phyloP scores from a whole-genome alignment of 2,329 filamentous ascomycete species.

The Shiraia sp. region DNA sequence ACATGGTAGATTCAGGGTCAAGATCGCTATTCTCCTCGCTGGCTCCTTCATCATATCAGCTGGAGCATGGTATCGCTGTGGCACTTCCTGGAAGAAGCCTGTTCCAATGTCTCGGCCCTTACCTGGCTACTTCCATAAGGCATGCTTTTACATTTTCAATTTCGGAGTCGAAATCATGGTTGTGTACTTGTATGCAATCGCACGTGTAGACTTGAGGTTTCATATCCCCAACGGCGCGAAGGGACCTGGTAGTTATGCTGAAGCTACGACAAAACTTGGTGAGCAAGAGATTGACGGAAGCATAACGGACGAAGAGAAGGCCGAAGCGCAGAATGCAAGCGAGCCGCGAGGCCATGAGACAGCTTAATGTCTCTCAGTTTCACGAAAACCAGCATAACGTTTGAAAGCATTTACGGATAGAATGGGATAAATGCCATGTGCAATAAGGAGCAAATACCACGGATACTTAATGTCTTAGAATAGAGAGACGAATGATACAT shows the following conservation, averaged over 20 bases:
- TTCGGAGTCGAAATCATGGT: constrained; percentile 73
- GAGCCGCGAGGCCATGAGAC: no score
- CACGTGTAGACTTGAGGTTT: constrained; percentile 75
- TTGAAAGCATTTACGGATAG: no score
- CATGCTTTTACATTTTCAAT: constrained; percentile 78
- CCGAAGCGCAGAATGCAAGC: neutral
- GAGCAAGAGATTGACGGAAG: neutral
- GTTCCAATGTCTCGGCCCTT: constrained; percentile 54
- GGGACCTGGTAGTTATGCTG: constrained; percentile 39
- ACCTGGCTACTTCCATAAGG: constrained; percentile 71
- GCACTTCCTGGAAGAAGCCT: constrained; percentile 57
- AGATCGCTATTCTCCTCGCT: constrained; percentile 64
- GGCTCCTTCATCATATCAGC: constrained; percentile 64
- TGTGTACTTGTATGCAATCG: constrained; percentile 66
- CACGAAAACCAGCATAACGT: no score
- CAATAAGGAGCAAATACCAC: no score
- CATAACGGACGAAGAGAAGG: neutral
- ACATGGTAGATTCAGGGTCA: constrained; percentile 65
- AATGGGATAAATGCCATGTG: no score
- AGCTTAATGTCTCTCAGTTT: no score
- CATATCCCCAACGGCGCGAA: constrained; percentile 72
- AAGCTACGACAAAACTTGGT: neutral
- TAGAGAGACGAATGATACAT: no score
- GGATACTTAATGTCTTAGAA: no score
- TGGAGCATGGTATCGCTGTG: constrained; percentile 70